Conservation (phyloP, 208 protist species). For the Leishmania amazonensis region DNA sequence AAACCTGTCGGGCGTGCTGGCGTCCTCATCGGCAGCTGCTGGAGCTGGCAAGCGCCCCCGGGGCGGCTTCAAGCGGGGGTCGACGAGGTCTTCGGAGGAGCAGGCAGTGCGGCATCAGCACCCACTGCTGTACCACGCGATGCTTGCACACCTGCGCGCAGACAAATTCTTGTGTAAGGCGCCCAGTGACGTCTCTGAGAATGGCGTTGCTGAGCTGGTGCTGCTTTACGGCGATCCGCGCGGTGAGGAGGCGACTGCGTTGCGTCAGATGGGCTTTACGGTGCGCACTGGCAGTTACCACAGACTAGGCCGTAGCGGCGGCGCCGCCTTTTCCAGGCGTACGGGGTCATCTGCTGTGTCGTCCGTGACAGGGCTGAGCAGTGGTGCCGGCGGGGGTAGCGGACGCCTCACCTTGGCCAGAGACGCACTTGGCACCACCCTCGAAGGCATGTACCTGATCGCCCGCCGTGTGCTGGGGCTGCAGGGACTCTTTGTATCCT, state of each 20-base stretch:
- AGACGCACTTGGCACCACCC: slow-evolving; percentile 50
- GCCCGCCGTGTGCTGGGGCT: slow-evolving; percentile 50
- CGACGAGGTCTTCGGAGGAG: slow-evolving; percentile 9
- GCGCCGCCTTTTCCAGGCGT: background rate
- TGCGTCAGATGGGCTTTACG: slow-evolving; percentile 31
- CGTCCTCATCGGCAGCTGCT: background rate
- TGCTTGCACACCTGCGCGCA: slow-evolving; percentile 10
- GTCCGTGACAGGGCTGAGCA: background rate
- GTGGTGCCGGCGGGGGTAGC: background rate
- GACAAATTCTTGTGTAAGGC: background rate
- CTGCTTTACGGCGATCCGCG: slow-evolving; percentile 16
- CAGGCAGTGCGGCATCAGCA: slow-evolving; percentile 20
- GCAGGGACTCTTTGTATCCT: slow-evolving; percentile 14
- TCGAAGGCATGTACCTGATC: slow-evolving; percentile 41
- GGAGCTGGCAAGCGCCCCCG: background rate
- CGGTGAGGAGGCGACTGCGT: slow-evolving; percentile 17
- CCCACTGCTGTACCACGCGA: slow-evolving; percentile 15
- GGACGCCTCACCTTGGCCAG: slow-evolving; percentile 33
- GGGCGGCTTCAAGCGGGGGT: background rate
- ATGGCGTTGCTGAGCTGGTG: slow-evolving; percentile 6
- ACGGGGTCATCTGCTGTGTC: background rate
- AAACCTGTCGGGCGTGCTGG: background rate
- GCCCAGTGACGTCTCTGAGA: background rate
- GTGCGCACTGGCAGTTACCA: slow-evolving; percentile 23
- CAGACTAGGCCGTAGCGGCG: slow-evolving; percentile 12